Conservation (phyloP, 768 basidiomycete species). For the Lactarius quietus region DNA sequence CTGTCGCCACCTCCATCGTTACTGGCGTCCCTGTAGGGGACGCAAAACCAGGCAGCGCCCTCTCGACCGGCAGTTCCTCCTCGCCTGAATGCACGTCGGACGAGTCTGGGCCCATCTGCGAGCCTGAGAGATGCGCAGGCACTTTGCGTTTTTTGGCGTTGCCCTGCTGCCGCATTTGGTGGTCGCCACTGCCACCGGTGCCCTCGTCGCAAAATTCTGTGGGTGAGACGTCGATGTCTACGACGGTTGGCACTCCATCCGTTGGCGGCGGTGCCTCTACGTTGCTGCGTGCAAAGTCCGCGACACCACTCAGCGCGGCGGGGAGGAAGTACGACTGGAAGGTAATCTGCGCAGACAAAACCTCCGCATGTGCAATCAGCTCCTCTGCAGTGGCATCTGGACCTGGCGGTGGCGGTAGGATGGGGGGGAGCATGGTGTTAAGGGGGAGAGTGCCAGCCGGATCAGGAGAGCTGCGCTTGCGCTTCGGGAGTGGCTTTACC, state of each 20-base stretch:
- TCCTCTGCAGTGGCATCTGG: conserved; percentile 53
- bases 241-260: neutral
- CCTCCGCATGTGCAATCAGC: conserved; percentile 54
- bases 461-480: conserved; percentile 50
- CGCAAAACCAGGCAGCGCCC: conserved; percentile 29
- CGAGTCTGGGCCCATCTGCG: conserved; percentile 41
- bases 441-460: conserved; percentile 1
- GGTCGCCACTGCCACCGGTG: conserved; percentile 59
- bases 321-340: conserved; percentile 64
- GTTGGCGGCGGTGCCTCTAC: conserved; percentile 16
- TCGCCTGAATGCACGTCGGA: conserved; percentile 40
- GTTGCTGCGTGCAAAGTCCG: conserved; percentile 38
- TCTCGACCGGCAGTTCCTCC: conserved; percentile 40
- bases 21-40: neutral
- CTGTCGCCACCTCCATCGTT: neutral
- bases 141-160: conserved; percentile 91
- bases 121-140: conserved; percentile 53
- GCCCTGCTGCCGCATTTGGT: conserved; percentile 68
- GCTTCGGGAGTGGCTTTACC: conserved; percentile 77
- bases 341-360: conserved; percentile 55
- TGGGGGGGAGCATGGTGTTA: conserved; percentile 30
- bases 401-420: conserved; percentile 35
- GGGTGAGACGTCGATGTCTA: conserved; percentile 29
- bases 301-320: conserved; percentile 44
- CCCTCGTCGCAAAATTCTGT: conserved; percentile 34